Evolutionary conservation across 768 basidiomycete genomes (phyloP).

Genomic region (Lactifluus echinatus): DNA sequence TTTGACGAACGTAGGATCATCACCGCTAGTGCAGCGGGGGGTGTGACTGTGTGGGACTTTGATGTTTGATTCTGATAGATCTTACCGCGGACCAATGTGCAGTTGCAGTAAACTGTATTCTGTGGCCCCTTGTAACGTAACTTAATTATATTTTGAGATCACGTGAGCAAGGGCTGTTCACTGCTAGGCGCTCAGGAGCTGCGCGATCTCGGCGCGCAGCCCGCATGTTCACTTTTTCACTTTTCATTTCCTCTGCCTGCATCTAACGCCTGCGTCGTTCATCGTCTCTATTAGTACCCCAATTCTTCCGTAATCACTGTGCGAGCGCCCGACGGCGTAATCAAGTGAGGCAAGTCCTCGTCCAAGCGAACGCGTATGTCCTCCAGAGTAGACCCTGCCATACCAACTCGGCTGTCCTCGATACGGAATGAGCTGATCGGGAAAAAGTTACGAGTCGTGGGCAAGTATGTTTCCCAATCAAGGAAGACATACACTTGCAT

Average conservation of each 20-base stretch:
- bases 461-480: constrained; percentile 14
- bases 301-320: background rate
- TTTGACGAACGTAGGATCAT: constrained; percentile 75
- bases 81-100: background rate
- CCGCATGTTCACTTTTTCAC: background rate
- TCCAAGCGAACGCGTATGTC: constrained; percentile 2
- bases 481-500: background rate
- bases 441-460: constrained; percentile 20
- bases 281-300: background rate
- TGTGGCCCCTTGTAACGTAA: background rate
- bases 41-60: constrained; percentile 44
- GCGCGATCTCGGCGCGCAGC: too few species aligned
- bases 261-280: background rate
- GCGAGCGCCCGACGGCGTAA: background rate
- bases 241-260: background rate
- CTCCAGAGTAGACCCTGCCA: constrained; percentile 14
- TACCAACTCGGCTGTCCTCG: constrained; percentile 15
- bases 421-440: constrained; percentile 16
- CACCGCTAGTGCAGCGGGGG: constrained; percentile 30
- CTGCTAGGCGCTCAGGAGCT: background rate
- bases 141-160: background rate
- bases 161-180: background rate
- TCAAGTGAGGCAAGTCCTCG: background rate
- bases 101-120: too few species aligned
- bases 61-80: constrained; percentile 40